Evolutionary conservation across 2,329 filamentous ascomycete genomes (phyloP), one percentile per base, ranked within the genome.

Genomic region (Emergomyces orientalis): DNA sequence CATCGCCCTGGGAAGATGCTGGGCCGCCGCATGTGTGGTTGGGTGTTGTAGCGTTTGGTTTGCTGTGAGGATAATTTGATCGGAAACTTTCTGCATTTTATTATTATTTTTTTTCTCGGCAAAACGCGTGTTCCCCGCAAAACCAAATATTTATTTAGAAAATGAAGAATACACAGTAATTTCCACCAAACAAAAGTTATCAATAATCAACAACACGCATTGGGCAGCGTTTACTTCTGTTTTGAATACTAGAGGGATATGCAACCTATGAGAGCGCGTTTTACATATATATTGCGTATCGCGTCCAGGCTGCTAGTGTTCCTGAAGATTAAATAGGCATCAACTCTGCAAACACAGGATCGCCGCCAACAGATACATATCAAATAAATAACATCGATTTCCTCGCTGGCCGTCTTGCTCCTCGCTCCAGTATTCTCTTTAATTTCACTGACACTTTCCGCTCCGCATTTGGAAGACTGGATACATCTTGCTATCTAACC

Each of bases 1-100:
- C 64, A 66, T 63, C 66, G 49, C 43, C 62, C 60, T 54, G 56
- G 56, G 49, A 65, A 56, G 32, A 63, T 47, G 60, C 56, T 64
- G 51, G 65, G 63, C 61, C 45, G 64, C 45, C 65, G 52, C 65
- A 65, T 66, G 27, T 61, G 60, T 54, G 47, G 19, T 22, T 43
- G 32, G 49, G 25, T 55, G 58, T 34, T 25, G 8, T 7, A 32
- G 47, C 32, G 43, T 45, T 25, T 39, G 43, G 13, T 52, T 52
- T 9, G 43, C 3, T 8, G 0, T 39, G 32, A 52, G 13, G 9
- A 60, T 9, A 6, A 27, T 30, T 59, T 17, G n/a, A 25, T 22
- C 19, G 19, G n/a, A n/a, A n/a, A n/a, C n/a, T n/a, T n/a, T n/a
- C n/a, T n/a, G n/a, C n/a, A n/a, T n/a, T n/a, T n/a, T n/a, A n/a